Conservation (phyloP, 768 basidiomycete genomes). For the Kwoniella dendrophila region DNA sequence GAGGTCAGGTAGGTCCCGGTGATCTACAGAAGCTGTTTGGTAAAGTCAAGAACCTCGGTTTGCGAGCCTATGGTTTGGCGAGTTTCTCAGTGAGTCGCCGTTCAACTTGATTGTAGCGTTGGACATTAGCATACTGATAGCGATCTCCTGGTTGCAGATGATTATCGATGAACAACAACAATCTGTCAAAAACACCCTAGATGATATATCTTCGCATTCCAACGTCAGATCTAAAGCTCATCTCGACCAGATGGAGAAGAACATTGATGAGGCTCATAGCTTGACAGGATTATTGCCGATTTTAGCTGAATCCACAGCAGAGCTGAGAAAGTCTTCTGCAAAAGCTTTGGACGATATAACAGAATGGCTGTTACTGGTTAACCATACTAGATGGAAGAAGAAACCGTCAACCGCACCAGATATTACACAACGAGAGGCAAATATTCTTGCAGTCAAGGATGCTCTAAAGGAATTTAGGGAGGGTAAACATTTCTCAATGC, state of each 20-base stretch:
- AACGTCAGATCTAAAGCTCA: conserved; percentile 12
- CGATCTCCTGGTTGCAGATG: conserved; percentile 10
- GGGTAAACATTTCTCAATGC: conserved; percentile 55
- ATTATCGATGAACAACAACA: conserved; percentile 34
- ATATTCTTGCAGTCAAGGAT: conserved; percentile 29
- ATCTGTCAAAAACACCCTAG: conserved; percentile 9
- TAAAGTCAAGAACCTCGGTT: conserved; percentile 42
- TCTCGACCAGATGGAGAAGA: conserved; percentile 21
- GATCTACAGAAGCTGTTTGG: conserved; percentile 47
- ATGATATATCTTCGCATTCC: conserved; percentile 7
- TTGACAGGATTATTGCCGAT: conserved; percentile 52
- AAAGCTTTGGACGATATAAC: conserved; percentile 41
- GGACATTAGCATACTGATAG: neutral
- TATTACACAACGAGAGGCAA: conserved; percentile 31
- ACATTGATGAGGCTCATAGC: conserved; percentile 32
- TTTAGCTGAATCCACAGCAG: conserved; percentile 35
- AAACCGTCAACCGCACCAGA: conserved; percentile 15
- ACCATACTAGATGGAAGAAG: conserved; percentile 47
- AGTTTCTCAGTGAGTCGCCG: conserved; percentile 46
- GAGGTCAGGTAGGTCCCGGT: conserved; percentile 47
- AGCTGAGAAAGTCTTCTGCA: conserved; percentile 38
- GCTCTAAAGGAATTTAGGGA: conserved; percentile 36
- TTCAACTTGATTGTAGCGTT: neutral
- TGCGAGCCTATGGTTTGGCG: conserved; percentile 38
- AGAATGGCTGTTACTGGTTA: conserved; percentile 50